These are phyloP conservation scores for Phialemoniopsis sp. DNA, from an alignment of 2,329 filamentous ascomycete genomes.

Conservation along the genomic window DNA sequence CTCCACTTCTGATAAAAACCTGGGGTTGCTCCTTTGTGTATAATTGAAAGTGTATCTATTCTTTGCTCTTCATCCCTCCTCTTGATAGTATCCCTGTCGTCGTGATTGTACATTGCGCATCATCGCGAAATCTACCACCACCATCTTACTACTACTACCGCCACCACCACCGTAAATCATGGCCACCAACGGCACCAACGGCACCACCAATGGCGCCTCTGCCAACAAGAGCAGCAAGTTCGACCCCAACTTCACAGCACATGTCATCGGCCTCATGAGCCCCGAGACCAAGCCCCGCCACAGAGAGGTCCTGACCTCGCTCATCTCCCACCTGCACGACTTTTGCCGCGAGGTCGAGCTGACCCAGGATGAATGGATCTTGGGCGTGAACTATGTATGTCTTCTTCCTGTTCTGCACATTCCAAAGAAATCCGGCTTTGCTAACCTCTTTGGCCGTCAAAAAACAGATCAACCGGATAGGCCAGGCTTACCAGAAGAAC, in stretches of 20 bases:
- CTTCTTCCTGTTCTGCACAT: neutral
- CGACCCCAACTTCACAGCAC: constrained; percentile 73
- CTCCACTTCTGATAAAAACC: no score
- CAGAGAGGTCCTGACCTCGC: constrained; percentile 60
- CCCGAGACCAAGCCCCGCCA: constrained; percentile 66
- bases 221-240: constrained; percentile 39
- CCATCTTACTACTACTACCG: constrained; percentile 2
- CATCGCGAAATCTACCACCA: neutral
- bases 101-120: no score
- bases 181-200: constrained; percentile 18
- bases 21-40: no score
- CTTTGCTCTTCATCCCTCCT: no score
- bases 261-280: constrained; percentile 71
- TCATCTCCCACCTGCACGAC: constrained; percentile 75
- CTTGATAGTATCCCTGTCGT: no score
- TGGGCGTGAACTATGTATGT: constrained; percentile 34
- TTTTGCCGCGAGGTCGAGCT: constrained; percentile 77
- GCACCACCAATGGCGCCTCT: constrained; percentile 9
- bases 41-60: no score
- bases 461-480: constrained; percentile 20
- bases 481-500: constrained; percentile 63
- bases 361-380: constrained; percentile 76
- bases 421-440: no score
- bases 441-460: no score
- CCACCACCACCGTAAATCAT: constrained; percentile 14